Evolutionary conservation across 306 rosid species (phyloP).

Genomic region (Vigna angularis): DNA sequence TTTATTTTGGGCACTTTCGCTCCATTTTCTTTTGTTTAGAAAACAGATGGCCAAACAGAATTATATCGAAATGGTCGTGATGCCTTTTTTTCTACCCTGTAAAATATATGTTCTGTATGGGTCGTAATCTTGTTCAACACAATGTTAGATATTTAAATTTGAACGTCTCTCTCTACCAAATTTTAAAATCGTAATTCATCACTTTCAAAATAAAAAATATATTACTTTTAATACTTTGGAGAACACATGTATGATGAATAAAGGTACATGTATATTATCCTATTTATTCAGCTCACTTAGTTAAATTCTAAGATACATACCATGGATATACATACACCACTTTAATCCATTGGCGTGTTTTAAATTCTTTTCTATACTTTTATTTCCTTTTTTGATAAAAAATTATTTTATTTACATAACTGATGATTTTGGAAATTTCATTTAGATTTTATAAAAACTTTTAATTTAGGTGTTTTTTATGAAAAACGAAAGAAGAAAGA

Average conservation of each 20-base stretch:
- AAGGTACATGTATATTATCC: background rate
- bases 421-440: background rate
- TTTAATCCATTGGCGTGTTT: too few relatives aligned
- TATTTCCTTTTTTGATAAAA: too few relatives aligned
- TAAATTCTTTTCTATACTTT: too few relatives aligned
- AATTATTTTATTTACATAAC: too few relatives aligned
- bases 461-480: background rate
- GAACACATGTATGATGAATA: background rate
- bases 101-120: background rate
- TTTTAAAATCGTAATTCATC: background rate
- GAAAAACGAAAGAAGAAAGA: background rate
- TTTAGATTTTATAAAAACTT: background rate
- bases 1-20: too few relatives aligned
- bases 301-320: too few relatives aligned
- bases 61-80: background rate
- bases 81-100: background rate
- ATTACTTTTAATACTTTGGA: background rate
- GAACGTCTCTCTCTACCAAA: background rate
- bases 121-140: background rate
- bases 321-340: background rate
- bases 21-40: too few relatives aligned
- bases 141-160: background rate
- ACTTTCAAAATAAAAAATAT: background rate
- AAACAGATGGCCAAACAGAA: too few relatives aligned
- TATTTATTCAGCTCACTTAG: too few relatives aligned